phyloP scores from a whole-genome alignment of 208 protist genomes.

The Acanthamoeba royreba region DNA sequence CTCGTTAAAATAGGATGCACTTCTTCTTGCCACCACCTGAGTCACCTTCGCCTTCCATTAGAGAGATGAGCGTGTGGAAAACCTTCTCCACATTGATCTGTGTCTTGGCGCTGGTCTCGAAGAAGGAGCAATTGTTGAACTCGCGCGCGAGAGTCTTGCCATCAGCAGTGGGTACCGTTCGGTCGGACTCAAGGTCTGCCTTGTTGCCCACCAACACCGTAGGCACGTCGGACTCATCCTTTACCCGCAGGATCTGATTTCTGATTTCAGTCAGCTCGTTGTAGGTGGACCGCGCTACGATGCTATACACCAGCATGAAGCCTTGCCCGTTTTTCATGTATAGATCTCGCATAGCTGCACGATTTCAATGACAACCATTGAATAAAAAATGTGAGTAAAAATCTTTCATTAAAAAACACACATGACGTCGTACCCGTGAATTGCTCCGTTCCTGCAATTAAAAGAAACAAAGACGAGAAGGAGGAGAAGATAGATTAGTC shows the following conservation, averaged over 20 bases:
- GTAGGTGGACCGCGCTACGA: background rate
- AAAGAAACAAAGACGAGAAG: background rate
- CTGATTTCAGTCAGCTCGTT: constrained; percentile 7
- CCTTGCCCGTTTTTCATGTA: constrained; percentile 47
- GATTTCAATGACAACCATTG: too few relatives aligned
- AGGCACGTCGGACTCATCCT: constrained; percentile 46
- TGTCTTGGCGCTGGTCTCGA: constrained; percentile 76
- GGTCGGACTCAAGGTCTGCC: constrained; percentile 71
- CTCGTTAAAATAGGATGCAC: background rate
- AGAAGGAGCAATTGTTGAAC: constrained; percentile 57
- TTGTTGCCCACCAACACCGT: constrained; percentile 81
- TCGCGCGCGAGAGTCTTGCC: constrained; percentile 72
- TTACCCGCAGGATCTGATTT: constrained; percentile 7
- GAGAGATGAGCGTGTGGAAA: constrained; percentile 65
- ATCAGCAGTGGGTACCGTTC: constrained; percentile 67
- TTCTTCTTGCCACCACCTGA: background rate
- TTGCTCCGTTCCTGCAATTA: constrained; percentile 1
- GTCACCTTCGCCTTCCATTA: background rate
- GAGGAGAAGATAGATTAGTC: background rate
- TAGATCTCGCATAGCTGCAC: constrained; percentile 24
- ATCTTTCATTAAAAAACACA: background rate
- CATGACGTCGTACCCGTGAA: background rate
- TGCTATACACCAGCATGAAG: constrained; percentile 45
- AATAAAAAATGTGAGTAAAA: too few relatives aligned
- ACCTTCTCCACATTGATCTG: constrained; percentile 81